These are phyloP conservation scores for Sporothrix euskadiensis DNA, from an alignment of 2,329 filamentous ascomycete species.

Conservation along the genomic window DNA sequence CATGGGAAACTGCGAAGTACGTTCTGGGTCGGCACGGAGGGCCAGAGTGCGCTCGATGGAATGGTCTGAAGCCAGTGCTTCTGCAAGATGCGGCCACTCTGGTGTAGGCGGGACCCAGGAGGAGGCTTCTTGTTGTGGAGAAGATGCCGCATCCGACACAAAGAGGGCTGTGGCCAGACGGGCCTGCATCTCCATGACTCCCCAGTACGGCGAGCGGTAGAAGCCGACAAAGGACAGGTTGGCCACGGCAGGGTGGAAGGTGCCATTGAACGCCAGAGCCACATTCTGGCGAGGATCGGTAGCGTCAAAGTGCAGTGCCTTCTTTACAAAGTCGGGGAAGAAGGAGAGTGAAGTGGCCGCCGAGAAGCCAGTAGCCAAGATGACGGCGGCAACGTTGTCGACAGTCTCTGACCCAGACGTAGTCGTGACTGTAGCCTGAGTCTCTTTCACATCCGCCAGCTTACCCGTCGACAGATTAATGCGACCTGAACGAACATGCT, in stretches of 20 bases:
- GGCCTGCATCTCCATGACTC: conserved; percentile 84
- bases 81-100: conserved; percentile 38
- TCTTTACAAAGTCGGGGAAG: conserved; percentile 57
- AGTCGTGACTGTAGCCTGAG: conserved; percentile 40
- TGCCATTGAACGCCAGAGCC: conserved; percentile 67
- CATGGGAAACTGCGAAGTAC: conserved; percentile 74
- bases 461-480: conserved; percentile 56
- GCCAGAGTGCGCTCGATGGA: conserved; percentile 50
- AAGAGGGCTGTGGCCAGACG: conserved; percentile 65
- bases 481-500: conserved; percentile 68
- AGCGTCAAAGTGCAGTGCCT: conserved; percentile 59
- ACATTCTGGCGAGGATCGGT: conserved; percentile 59
- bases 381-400: conserved; percentile 62
- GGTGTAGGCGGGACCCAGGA: conserved; percentile 27
- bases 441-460: conserved; percentile 42
- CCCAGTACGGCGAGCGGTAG: conserved; percentile 84
- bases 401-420: conserved; percentile 40
- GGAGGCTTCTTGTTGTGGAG: conserved; percentile 8
- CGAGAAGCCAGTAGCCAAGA: conserved; percentile 76
- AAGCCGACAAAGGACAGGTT: conserved; percentile 78
- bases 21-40: conserved; percentile 52
- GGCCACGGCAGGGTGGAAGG: conserved; percentile 60
- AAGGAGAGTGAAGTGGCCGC: conserved; percentile 64
- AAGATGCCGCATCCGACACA: conserved; percentile 18
- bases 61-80: conserved; percentile 48